Conservation (phyloP, 169 alveolate species). For the Besnoitia besnoiti region DNA sequence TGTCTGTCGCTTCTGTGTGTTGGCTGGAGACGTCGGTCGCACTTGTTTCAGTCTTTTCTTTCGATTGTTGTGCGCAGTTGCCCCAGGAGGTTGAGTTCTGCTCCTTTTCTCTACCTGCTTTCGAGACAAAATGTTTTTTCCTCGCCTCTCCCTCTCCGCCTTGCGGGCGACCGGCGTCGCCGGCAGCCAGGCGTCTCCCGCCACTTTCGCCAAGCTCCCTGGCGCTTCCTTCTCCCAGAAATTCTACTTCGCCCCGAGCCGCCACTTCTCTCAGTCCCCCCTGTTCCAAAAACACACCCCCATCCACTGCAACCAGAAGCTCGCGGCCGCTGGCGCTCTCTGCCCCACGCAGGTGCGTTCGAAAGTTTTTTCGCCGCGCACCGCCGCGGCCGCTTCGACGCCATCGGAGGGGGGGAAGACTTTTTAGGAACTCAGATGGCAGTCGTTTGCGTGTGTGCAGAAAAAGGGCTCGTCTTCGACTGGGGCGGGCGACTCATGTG, state of each 20-base stretch:
- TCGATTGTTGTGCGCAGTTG: no score
- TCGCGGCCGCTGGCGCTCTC: slow-evolving; percentile 5
- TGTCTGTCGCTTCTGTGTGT: no score
- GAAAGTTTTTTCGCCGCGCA: not conserved
- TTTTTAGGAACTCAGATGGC: no score
- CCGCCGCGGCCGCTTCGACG: no score
- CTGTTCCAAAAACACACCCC: slow-evolving; percentile 31
- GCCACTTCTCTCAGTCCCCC: slow-evolving; percentile 13
- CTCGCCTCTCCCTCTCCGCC: slow-evolving; percentile 12
- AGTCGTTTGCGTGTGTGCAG: no score
- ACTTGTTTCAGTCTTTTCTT: no score
- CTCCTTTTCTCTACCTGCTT: not conserved
- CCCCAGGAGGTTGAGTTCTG: not conserved
- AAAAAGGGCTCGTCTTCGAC: no score
- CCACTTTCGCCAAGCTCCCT: not conserved
- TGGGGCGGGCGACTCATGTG: no score
- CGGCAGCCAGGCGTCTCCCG: not conserved
- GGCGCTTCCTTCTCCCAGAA: not conserved
- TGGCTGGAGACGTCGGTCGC: no score
- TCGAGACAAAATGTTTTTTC: slow-evolving; percentile 4
- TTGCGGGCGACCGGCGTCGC: not conserved
- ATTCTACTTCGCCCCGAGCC: not conserved
- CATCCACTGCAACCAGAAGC: slow-evolving; percentile 13
- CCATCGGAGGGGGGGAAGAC: no score
- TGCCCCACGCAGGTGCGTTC: slow-evolving; percentile 21